Evolutionary conservation across 2,329 filamentous ascomycete genomes (phyloP), one percentile per base, ranked within the genome.

Genomic region (Lachnellula hyalina): DNA sequence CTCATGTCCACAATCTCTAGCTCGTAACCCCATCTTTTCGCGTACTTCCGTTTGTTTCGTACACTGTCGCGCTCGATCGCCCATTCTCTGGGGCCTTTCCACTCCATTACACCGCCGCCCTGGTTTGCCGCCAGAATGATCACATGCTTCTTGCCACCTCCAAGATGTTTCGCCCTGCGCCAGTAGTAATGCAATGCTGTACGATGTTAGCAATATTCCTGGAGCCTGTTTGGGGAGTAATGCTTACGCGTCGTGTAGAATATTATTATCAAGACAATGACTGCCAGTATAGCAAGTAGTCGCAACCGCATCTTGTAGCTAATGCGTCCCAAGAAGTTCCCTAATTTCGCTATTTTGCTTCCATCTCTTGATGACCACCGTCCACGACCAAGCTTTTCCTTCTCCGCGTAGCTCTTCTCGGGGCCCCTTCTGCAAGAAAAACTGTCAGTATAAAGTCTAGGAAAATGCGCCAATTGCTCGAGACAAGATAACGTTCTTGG

Each of bases 1-100:
- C 91, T 93, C 92, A 99, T 96, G 71, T 99, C 95, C 63, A 96
- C 90, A 68, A 97, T 87, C 71, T 99, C 94, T 55, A 99, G 77
- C 59, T 96, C 88, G 71, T 99, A 97, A 14, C 94, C 94, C 92
- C 94, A 97, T 70, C 80, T 81, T 35, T 83, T 79, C 2, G 85
- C 87, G 68, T 99, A 99, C 67, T 86, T 88, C 69, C 87, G 86
- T 78, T 99, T 99, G 75, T 99, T 99, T 70, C 86, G 86, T 52
- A 97, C 84, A 68, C 93, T 97, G 75, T 97, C 92, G 70, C 94
- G 82, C 74, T 99, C 94, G 66, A 97, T 96, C 0, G 94, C 94
- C 94, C 94, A 99, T 74, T 99, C 94, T 58, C 92, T 83, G 19
- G 93, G 89, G 0, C 93, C 93, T 72, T 99, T 99, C 93, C 91